Base-by-base conservation (phyloP, 768 basidiomycete species). In the Podaxis sp. region DNA sequence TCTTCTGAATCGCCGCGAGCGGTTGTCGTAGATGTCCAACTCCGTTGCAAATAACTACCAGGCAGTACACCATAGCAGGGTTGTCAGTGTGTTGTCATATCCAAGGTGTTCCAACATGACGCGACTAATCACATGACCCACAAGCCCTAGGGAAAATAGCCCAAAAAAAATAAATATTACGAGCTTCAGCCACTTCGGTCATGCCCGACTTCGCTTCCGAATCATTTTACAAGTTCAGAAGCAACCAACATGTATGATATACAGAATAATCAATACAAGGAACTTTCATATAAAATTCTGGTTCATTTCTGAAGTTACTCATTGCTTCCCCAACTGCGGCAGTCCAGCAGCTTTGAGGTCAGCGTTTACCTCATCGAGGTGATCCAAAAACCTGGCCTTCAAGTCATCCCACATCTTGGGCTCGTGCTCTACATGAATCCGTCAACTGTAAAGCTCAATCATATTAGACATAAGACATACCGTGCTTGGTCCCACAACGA, bases 401-500 rank as follows among this genome's bases (percentile, higher is more conserved):
- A 88, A 73, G 59, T 81, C 70, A 59, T 88, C 82, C 85, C 85
- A 89, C 84, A 87, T 87, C 71, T 77, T 79, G 16, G 84, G 85
- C 64, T 86, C 85, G 68, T 85, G 85, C 67, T 81, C 84, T 85
- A 13, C 9, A 48, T 42, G 42, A 32, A 47, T 23, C 50, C 54
- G 21, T 62, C 47, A 38, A 42, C 1, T 55, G 0, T 21, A 25
- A 5, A 25, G 9, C 5, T 13, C 59, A 48, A 9, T n/a, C 27
- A 10, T 32, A 48, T 6, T 18, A 13, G 21, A 27, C 18, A 61
- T 2, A 0, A 4, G 16, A 69, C 78, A 48, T 61, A 84, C 85
- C 79, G 62, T 87, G 84, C 10, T 86, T 73, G 60, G 82, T 85
- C 14, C 83, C 84, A 18, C 80, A 79, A 35, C 81, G 71, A 51